Percentiles rank a stretch among this genome's conserved stretches.
Evolutionary conservation across 805 yeast species (phyloP).

Genomic region (Sungouiella blattae): DNA sequence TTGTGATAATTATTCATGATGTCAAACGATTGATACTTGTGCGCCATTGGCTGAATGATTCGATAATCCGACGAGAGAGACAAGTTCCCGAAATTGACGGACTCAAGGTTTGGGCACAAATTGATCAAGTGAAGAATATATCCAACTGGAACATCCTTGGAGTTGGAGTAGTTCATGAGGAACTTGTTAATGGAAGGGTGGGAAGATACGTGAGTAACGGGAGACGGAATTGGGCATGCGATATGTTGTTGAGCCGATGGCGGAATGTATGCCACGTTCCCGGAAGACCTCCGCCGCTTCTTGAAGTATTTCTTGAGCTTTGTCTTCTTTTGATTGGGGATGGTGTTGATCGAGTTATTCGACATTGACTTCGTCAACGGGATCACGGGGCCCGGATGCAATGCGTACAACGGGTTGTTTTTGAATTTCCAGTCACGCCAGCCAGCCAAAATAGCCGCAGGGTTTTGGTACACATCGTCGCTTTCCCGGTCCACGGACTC

Average conservation of each 20-base stretch:
- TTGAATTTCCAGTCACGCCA: slow-evolving; percentile 93
- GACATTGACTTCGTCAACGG: slow-evolving; percentile 14
- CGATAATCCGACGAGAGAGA: slow-evolving; percentile 68
- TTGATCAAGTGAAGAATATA: slow-evolving; percentile 63
- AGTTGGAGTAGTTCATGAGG: slow-evolving; percentile 56
- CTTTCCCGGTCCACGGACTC: slow-evolving; percentile 3
- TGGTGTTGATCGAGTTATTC: slow-evolving; percentile 8
- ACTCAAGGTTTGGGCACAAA: slow-evolving; percentile 59
- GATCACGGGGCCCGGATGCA: slow-evolving; percentile 19
- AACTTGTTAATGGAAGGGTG: slow-evolving; percentile 62
- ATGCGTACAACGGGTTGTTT: slow-evolving; percentile 60
- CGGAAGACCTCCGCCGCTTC: slow-evolving; percentile 8
- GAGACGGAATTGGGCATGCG: slow-evolving; percentile 4
- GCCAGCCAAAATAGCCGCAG: slow-evolving; percentile 51
- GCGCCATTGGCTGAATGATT: slow-evolving; percentile 33
- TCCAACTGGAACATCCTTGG: slow-evolving; percentile 81
- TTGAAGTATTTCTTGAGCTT: slow-evolving; percentile 16
- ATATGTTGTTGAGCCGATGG: not conserved
- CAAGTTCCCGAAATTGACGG: slow-evolving; percentile 57
- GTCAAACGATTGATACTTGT: slow-evolving; percentile 38
- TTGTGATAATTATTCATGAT: slow-evolving; percentile 36
- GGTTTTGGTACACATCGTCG: slow-evolving; percentile 1
- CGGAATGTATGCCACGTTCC: not conserved
- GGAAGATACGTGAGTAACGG: slow-evolving; percentile 18
- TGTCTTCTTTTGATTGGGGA: slow-evolving; percentile 14